Conservation (phyloP, 225 moss, liverwort and hornwort species). For the Sphagnum tenellum region DNA sequence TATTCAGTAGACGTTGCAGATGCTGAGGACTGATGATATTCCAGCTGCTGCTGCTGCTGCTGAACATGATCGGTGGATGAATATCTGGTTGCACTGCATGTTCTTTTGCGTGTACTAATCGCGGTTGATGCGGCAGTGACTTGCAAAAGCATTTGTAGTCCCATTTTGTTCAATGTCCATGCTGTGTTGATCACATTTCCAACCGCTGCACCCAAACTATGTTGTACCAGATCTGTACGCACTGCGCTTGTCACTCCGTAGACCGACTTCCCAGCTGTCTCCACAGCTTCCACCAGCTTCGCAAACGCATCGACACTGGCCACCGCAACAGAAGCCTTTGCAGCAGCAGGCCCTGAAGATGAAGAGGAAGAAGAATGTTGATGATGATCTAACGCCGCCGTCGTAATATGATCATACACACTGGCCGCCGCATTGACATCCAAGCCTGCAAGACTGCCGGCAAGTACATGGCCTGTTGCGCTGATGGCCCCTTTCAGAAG, state of each 20-base stretch:
- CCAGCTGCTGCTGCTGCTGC: too few species aligned
- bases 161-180: constrained; percentile 81
- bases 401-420: too few species aligned
- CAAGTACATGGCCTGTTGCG: constrained; percentile 55
- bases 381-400: too few species aligned
- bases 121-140: constrained; percentile 48
- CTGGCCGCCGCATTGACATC: background rate
- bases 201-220: constrained; percentile 39
- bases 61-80: too few species aligned
- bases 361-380: background rate
- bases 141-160: constrained; percentile 48
- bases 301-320: constrained; percentile 83
- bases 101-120: too few species aligned
- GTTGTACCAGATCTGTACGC: constrained; percentile 49
- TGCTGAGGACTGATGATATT: too few species aligned
- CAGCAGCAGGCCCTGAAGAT: too few species aligned
- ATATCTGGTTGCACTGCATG: too few species aligned
- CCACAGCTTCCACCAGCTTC: constrained; percentile 71
- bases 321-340: constrained; percentile 12
- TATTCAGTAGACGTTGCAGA: too few species aligned
- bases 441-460: constrained; percentile 9
- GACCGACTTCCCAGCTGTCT: constrained; percentile 59
- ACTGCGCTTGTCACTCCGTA: constrained; percentile 29
- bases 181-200: constrained; percentile 44
- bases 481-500: constrained; percentile 65